Evolutionary conservation across 192 early-diverging fungal genomes (phyloP).

Genomic region (Funneliformis geosporum): DNA sequence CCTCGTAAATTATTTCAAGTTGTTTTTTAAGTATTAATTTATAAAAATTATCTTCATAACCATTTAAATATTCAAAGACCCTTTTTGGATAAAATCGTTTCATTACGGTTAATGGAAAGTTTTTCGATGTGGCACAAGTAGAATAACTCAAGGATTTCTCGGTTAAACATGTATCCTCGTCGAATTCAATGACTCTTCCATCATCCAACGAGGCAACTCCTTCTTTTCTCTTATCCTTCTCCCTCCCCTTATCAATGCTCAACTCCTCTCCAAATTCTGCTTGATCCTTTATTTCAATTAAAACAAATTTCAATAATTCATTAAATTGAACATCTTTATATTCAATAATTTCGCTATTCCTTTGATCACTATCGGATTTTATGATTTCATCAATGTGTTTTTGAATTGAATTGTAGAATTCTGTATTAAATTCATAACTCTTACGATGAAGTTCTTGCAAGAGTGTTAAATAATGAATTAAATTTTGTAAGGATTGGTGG

Average conservation of each 20-base stretch:
- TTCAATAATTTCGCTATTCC: not conserved
- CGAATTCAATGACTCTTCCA: not conserved
- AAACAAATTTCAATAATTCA: not conserved
- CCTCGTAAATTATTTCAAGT: not conserved
- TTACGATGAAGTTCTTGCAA: not conserved
- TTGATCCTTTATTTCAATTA: not conserved
- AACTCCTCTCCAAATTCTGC: not conserved
- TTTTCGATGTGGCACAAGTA: no score
- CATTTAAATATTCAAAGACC: not conserved
- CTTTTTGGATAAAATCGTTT: not conserved
- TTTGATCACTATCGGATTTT: not conserved
- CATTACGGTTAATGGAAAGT: no score
- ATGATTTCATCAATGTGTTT: not conserved
- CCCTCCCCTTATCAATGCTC: not conserved
- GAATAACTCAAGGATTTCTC: no score
- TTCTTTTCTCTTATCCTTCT: no score
- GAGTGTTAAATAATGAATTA: not conserved
- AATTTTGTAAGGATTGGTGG: not conserved
- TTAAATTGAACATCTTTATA: not conserved
- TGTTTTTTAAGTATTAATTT: not conserved
- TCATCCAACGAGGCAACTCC: not conserved
- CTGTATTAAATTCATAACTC: not conserved
- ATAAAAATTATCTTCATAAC: not conserved
- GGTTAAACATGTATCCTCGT: no score
- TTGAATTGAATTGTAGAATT: not conserved